Evolutionary conservation across 140 eudicot species (phyloP), one percentile per base, ranked within the genome.

Genomic region (Senecio squalidus): DNA sequence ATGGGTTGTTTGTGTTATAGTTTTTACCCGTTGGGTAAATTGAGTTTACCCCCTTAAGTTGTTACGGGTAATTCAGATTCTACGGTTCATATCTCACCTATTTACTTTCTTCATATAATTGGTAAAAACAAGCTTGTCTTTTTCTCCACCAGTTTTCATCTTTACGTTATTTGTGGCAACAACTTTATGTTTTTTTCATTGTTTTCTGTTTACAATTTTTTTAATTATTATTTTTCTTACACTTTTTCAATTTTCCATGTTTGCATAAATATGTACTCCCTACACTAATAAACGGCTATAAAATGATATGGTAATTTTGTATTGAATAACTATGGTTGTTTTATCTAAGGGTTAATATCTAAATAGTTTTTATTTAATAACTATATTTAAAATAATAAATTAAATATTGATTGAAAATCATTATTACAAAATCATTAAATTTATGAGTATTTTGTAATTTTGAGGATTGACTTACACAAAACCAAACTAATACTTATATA

Each of bases 21-120:
- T 14, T 68, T 69, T 69, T 60, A 69, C 62, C 68, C 28, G 1
- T 4, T 21, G 54, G 54, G 60, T 71, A 36, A 64, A 11, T 46
- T 55, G 18, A 47, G 39, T 64, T 72, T 72, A 72, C 67, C 62
- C 76, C 67, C 13, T 38, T 21, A 52, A 72, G 77, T 64, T 72
- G 77, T 72, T 72, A 64, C 72, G 67, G 72, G 77, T 64, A 72
- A 64, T 72, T 64, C 76, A 64, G 61, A 55, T 44, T 46, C 72
- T 48, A 64, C 72, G 71, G 60, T 56, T 33, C 48, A 44, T 52
- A 70, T 60, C 29, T 43, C 51, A 58, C 41, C 66, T 24, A 59
- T 55, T 64, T 56, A 72, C 67, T 56, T 64, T 36, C 14, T 47
- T 3, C 16, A 62, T 59, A 55, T 30, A 41, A 63, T n/a, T 64